Evolutionary conservation across 2,329 filamentous ascomycete species (phyloP).

Genomic region (Ploettnerulaceae sp.): DNA sequence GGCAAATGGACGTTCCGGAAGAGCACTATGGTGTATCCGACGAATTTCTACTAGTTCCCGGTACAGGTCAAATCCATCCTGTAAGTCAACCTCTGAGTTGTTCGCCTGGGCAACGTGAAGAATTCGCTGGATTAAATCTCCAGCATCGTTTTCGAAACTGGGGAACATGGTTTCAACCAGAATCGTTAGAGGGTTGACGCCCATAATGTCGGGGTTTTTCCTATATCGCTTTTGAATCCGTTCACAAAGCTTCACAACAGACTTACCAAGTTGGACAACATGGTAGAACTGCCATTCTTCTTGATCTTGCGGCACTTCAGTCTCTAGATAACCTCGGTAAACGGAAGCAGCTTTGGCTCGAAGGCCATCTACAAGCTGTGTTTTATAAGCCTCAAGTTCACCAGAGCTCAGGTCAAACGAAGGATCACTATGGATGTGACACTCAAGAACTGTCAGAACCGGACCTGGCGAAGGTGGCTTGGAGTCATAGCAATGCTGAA

Average conservation of each 20-base stretch:
- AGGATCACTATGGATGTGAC: constrained; percentile 75
- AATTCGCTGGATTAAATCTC: constrained; percentile 78
- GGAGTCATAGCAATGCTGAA: constrained; percentile 83
- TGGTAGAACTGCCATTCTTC: constrained; percentile 88
- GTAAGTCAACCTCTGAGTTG: constrained; percentile 72
- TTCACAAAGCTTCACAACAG: constrained; percentile 78
- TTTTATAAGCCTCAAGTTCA: constrained; percentile 66
- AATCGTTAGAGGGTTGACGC: constrained; percentile 59
- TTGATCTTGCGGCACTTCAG: constrained; percentile 72
- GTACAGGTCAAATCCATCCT: constrained; percentile 94
- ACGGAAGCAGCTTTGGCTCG: constrained; percentile 69
- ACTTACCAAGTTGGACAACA: constrained; percentile 82
- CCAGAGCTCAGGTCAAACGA: constrained; percentile 67
- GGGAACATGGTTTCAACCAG: constrained; percentile 82
- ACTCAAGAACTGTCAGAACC: constrained; percentile 72
- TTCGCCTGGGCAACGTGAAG: constrained; percentile 65
- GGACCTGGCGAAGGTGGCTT: constrained; percentile 78
- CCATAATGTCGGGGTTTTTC: constrained; percentile 83
- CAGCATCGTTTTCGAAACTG: constrained; percentile 82
- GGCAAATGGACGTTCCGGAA: constrained; percentile 70
- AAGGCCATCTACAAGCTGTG: constrained; percentile 67
- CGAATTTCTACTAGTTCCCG: constrained; percentile 82
- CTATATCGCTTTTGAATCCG: constrained; percentile 90
- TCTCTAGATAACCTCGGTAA: constrained; percentile 74
- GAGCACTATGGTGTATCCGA: constrained; percentile 68